Evolutionary conservation across 164 flowering plant genomes (phyloP).

Genomic region (Tetracentron sinense): DNA sequence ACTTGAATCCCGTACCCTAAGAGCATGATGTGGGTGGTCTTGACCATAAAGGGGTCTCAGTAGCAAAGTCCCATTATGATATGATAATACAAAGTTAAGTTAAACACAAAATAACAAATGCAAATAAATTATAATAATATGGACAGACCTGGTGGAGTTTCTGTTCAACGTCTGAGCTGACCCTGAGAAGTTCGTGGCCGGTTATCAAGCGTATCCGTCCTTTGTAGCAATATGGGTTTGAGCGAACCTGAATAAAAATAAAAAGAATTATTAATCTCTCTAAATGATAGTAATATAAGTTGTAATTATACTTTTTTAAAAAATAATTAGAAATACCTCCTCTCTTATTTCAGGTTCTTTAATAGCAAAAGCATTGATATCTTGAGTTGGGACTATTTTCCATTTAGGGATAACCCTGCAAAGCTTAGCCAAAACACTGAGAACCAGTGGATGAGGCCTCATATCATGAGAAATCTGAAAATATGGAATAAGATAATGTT

Average conservation of each 20-base stretch:
- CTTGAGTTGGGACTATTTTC: slow-evolving; percentile 70
- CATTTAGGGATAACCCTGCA: slow-evolving; percentile 65
- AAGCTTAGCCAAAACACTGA: slow-evolving; percentile 41
- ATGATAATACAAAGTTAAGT: background rate
- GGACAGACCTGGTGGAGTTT: too few relatives aligned
- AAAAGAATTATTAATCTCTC: too few relatives aligned
- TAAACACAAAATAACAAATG: background rate
- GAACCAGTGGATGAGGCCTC: slow-evolving; percentile 50
- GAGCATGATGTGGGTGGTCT: too few relatives aligned
- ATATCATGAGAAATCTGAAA: slow-evolving; percentile 79
- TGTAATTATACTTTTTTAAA: too few relatives aligned
- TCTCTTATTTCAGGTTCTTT: slow-evolving; percentile 52
- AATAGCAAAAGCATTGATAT: slow-evolving; percentile 64
- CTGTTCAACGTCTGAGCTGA: slow-evolving; percentile 61
- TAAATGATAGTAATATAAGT: too few relatives aligned
- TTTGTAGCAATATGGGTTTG: slow-evolving; percentile 73
- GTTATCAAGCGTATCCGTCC: slow-evolving; percentile 78
- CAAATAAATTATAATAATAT: background rate
- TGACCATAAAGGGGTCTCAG: too few relatives aligned
- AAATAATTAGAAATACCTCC: slow-evolving; percentile 56
- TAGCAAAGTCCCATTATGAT: too few relatives aligned
- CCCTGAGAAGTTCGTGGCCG: slow-evolving; percentile 48
- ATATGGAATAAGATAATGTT: background rate
- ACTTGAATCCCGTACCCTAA: too few relatives aligned
- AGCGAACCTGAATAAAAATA: slow-evolving; percentile 40